Conservation (phyloP, 2,329 filamentous ascomycete genomes). For the Verticillium nubilum region DNA sequence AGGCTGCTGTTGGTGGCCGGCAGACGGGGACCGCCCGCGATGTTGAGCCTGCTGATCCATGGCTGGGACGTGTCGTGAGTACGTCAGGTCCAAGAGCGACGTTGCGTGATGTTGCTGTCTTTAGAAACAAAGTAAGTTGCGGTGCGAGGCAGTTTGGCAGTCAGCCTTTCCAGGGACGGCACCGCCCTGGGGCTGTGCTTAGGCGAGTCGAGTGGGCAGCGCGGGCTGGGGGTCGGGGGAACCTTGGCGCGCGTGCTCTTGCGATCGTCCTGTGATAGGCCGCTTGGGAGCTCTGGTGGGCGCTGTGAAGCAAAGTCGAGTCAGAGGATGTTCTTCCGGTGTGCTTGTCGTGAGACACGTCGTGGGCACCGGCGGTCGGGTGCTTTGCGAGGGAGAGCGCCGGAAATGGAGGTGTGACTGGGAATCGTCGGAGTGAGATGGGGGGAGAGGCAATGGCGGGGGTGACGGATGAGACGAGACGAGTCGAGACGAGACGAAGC, state of each 20-base stretch:
- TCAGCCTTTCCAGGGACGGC: slow-evolving; percentile 38
- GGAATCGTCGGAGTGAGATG: neutral
- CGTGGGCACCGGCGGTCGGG: neutral
- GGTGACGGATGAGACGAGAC: neutral
- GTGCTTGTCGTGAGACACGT: neutral
- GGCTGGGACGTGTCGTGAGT: slow-evolving; percentile 16
- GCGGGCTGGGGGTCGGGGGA: slow-evolving; percentile 8
- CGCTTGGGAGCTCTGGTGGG: neutral
- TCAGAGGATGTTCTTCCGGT: slow-evolving; percentile 1
- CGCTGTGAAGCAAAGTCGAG: neutral
- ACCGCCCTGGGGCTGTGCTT: slow-evolving; percentile 36
- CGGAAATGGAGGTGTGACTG: neutral
- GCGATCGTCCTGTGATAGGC: slow-evolving; percentile 3
- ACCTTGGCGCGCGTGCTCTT: slow-evolving; percentile 4
- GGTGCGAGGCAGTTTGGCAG: slow-evolving; percentile 38
- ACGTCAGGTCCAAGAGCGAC: neutral
- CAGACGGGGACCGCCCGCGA: slow-evolving; percentile 56
- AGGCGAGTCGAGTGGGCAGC: slow-evolving; percentile 19
- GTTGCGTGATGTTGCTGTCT: slow-evolving; percentile 23
- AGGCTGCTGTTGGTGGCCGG: slow-evolving; percentile 48
- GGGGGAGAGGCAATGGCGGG: neutral
- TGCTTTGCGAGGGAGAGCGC: neutral
- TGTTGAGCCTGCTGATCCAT: slow-evolving; percentile 36
- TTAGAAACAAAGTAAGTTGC: slow-evolving; percentile 18
- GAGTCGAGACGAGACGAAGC: slow-evolving; percentile 1